These are phyloP conservation scores for Kalmusia sp. DNA, from an alignment of 2,329 filamentous ascomycete species.

Conservation along the genomic window DNA sequence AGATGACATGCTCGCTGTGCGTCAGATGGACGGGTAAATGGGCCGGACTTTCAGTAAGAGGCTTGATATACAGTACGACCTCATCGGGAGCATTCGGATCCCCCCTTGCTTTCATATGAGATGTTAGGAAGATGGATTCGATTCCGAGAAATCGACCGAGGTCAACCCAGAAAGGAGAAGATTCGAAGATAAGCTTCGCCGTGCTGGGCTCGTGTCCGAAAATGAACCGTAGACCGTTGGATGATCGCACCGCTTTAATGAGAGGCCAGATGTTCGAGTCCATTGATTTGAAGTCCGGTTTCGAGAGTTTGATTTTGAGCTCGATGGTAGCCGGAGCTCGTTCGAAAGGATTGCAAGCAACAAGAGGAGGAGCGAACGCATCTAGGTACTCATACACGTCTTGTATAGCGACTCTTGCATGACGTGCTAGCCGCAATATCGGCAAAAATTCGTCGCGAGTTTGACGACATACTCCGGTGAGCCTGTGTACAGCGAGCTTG, in stretches of 20 bases:
- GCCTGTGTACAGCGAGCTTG: neutral
- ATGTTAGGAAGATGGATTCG: too few species aligned
- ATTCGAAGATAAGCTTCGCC: too few species aligned
- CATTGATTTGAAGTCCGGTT: too few species aligned
- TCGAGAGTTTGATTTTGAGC: neutral
- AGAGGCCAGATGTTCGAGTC: neutral
- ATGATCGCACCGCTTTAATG: neutral
- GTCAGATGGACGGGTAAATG: too few species aligned
- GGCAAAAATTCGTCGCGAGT: neutral
- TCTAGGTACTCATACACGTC: neutral
- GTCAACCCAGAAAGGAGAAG: too few species aligned
- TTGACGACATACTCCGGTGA: neutral
- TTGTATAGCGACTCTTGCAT: neutral
- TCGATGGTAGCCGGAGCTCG: neutral
- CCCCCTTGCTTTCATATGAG: too few species aligned
- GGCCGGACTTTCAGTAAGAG: too few species aligned
- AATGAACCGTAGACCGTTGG: neutral
- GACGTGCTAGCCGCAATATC: neutral
- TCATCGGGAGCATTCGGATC: too few species aligned
- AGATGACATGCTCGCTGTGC: too few species aligned
- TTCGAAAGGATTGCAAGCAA: neutral
- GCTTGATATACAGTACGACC: too few species aligned
- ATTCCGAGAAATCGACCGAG: too few species aligned
- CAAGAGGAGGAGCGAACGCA: neutral
- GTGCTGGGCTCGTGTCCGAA: too few species aligned